Evolutionary conservation across 164 flowering plant genomes (phyloP).

Genomic region (Tetrastigma voinierianum): DNA sequence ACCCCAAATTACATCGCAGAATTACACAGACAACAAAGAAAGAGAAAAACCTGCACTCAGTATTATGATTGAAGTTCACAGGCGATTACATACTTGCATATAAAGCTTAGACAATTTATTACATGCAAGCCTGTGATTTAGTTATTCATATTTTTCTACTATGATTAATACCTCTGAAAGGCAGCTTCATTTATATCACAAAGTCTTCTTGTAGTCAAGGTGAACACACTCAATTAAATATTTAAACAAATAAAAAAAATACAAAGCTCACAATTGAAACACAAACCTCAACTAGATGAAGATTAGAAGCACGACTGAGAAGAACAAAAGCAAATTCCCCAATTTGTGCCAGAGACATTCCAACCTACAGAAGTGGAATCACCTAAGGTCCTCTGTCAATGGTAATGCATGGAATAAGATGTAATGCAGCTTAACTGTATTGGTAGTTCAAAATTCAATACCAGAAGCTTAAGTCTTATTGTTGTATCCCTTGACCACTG

Average conservation of each 20-base stretch:
- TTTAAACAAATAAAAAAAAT: background rate
- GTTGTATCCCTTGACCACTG: slow-evolving; percentile 80
- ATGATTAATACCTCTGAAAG: background rate
- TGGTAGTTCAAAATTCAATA: slow-evolving; percentile 35
- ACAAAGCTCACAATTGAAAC: slow-evolving; percentile 2
- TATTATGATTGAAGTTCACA: no score
- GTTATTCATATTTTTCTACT: background rate
- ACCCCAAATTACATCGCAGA: background rate
- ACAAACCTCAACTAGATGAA: slow-evolving; percentile 89
- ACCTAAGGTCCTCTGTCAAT: slow-evolving; percentile 11
- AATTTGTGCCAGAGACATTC: slow-evolving; percentile 95
- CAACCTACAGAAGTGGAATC: slow-evolving; percentile 55
- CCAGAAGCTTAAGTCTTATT: slow-evolving; percentile 84
- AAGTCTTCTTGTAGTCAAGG: no score
- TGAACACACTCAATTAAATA: background rate
- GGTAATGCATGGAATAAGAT: slow-evolving; percentile 1
- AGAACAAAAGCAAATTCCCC: slow-evolving; percentile 98
- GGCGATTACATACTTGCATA: no score
- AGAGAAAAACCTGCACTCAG: background rate
- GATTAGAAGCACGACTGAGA: slow-evolving; percentile 95
- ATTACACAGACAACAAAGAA: background rate
- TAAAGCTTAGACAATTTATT: no score
- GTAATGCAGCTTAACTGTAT: background rate
- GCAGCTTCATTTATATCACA: no score
- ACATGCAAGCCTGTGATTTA: no score